Percentiles rank a stretch among this genome's conserved stretches.
phyloP scores from a whole-genome alignment of 371 early-diverging fungal genomes.

The Syncephalastrum sp. region DNA sequence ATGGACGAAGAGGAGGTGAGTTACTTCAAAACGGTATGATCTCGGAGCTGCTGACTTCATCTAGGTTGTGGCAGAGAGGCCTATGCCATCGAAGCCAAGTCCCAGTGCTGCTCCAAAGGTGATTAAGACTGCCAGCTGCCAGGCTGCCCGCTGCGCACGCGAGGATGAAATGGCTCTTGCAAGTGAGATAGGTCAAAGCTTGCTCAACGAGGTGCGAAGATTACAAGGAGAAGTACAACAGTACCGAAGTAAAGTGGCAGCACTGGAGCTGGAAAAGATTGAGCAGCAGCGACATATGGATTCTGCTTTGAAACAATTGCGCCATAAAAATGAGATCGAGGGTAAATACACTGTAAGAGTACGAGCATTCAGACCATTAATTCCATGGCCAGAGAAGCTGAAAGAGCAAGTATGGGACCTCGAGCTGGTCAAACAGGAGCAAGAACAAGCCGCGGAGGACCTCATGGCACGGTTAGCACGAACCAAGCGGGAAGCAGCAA shows the following conservation, averaged over 20 bases:
- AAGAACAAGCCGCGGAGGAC: constrained; percentile 43
- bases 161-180: constrained; percentile 29
- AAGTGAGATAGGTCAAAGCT: constrained; percentile 39
- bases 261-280: constrained; percentile 50
- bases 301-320: constrained; percentile 47
- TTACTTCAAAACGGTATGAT: too few relatives aligned
- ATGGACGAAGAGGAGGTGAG: background rate
- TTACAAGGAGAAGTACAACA: constrained; percentile 46
- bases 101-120: background rate
- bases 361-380: background rate
- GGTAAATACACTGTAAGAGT: constrained; percentile 18
- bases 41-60: background rate
- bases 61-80: background rate
- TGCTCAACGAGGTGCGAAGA: constrained; percentile 39
- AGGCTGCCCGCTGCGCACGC: background rate
- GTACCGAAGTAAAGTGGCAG: constrained; percentile 50
- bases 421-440: constrained; percentile 37
- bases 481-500: background rate
- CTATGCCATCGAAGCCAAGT: too few relatives aligned
- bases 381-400: constrained; percentile 18
- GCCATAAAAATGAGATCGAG: constrained; percentile 48
- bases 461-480: constrained; percentile 26
- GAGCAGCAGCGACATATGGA: constrained; percentile 58
- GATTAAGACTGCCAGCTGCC: constrained; percentile 1
- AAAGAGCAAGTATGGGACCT: constrained; percentile 42